Evolutionary conservation across 2,329 filamentous ascomycete species (phyloP).

Genomic region (Pseudocercospora crystallina): DNA sequence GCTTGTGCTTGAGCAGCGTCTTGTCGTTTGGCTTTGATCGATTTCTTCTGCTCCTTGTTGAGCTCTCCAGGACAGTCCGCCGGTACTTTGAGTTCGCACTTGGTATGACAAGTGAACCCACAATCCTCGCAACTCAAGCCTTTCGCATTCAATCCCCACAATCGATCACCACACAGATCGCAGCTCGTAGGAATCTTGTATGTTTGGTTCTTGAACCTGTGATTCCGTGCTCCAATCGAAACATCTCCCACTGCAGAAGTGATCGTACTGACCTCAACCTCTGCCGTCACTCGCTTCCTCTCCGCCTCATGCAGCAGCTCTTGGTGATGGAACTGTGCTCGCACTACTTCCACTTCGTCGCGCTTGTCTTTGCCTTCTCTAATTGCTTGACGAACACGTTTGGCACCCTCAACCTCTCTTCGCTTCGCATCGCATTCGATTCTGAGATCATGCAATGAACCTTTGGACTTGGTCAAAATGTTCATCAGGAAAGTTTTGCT

Average conservation of each 20-base stretch:
- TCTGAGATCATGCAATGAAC: slow-evolving; percentile 74
- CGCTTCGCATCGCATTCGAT: slow-evolving; percentile 83
- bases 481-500: slow-evolving; percentile 92
- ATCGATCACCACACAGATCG: slow-evolving; percentile 91
- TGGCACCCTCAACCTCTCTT: slow-evolving; percentile 77
- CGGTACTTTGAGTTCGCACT: slow-evolving; percentile 98
- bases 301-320: slow-evolving; percentile 84
- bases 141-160: slow-evolving; percentile 96
- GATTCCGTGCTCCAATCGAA: slow-evolving; percentile 86
- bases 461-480: slow-evolving; percentile 85
- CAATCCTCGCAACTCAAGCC: slow-evolving; percentile 95
- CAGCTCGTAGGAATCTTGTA: slow-evolving; percentile 99
- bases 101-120: slow-evolving; percentile 96
- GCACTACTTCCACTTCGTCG: slow-evolving; percentile 83
- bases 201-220: slow-evolving; percentile 98
- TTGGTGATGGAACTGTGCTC: slow-evolving; percentile 78
- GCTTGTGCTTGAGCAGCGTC: slow-evolving; percentile 64
- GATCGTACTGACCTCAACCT: slow-evolving; percentile 91
- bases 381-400: slow-evolving; percentile 70
- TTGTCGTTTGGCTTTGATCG: slow-evolving; percentile 82
- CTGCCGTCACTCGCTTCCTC: slow-evolving; percentile 78
- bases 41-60: slow-evolving; percentile 92
- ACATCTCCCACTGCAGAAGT: slow-evolving; percentile 89
- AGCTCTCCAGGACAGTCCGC: slow-evolving; percentile 93
- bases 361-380: slow-evolving; percentile 82